Base-by-base conservation (phyloP, 1,284 basidiomycete genomes). In the Inonotus obliquus region DNA sequence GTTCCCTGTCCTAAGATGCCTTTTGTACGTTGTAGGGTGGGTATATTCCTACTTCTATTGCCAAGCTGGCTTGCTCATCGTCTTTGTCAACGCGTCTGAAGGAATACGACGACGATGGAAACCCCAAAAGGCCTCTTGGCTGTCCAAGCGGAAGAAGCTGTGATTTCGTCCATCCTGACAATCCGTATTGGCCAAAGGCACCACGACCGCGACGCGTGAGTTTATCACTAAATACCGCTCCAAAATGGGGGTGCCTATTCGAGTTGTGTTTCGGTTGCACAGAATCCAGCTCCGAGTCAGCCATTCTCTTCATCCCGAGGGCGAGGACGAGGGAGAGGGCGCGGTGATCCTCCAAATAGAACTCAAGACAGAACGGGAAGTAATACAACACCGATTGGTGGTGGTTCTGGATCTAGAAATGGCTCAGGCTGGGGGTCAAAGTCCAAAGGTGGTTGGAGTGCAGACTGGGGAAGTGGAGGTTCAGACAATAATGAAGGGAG, bases 41-140 rank as follows among this genome's bases (percentile, higher is more conserved):
- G 54, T 57, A 10, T 49, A 21, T 47, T 51, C 17, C 9, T 38
- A 21, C 17, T 32, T 35, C 10, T n/a, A 13, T n/a, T 35, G n/a
- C 7, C n/a, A 35, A 19, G 27, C 6, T 17, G 2, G 32, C 27
- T 14, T 35, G 29, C 19, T 52, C 17, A 27, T 4, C 19, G 19
- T 17, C 19, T 55, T n/a, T 54, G 2, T 6, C 32, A 32, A 2
- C n/a, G 4, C 4, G 4, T 11, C 37, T 29, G 9, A 14, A 63
- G 61, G 38, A 59, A 44, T 63, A 55, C 25, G 57, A 63, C 25
- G 44, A 63, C 17, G 57, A 55, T 13, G 57, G 61, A 17, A 54
- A 57, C 1, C 25, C 57, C 41, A 6, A 7, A 9, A 27, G 23
- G 14, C 25, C 17, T 25, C 6, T 37, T 10, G 61, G 61, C 27